Evolutionary conservation across 2,329 filamentous ascomycete genomes (phyloP).

Genomic region (Microcera coccophila): DNA sequence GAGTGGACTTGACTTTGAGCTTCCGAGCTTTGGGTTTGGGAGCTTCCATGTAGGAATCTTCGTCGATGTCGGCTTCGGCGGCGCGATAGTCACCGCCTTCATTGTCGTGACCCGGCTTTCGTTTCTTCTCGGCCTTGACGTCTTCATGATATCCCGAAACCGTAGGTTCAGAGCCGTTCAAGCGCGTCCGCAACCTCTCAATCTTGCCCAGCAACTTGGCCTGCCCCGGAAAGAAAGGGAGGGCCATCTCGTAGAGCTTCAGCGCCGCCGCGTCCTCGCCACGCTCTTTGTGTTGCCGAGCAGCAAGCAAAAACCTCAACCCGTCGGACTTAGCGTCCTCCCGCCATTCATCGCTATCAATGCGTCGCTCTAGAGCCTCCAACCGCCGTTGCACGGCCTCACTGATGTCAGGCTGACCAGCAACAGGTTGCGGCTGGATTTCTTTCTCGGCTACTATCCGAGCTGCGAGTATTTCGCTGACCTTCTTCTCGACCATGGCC

Average conservation of each 20-base stretch:
- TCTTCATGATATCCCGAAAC: conserved; percentile 18
- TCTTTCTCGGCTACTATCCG: conserved; percentile 49
- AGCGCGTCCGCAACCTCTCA: conserved; percentile 53
- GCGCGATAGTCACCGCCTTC: conserved; percentile 40
- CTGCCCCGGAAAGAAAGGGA: conserved; percentile 83
- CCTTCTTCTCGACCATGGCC: conserved; percentile 86
- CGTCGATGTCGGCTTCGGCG: conserved; percentile 41
- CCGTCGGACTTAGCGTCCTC: conserved; percentile 79
- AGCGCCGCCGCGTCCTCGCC: conserved; percentile 76
- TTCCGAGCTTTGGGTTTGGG: conserved; percentile 30
- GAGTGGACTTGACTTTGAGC: conserved; percentile 29
- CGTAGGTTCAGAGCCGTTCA: conserved; percentile 33
- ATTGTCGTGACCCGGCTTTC: conserved; percentile 26
- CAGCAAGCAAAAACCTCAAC: conserved; percentile 81
- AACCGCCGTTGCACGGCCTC: conserved; percentile 77
- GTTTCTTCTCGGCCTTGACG: conserved; percentile 25
- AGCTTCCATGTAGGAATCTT: conserved; percentile 29
- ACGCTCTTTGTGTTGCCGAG: conserved; percentile 80
- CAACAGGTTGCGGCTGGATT: conserved; percentile 29
- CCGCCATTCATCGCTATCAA: conserved; percentile 58
- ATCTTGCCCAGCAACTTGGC: conserved; percentile 72
- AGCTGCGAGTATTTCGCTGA: conserved; percentile 83
- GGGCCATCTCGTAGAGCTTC: conserved; percentile 79
- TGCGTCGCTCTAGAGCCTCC: conserved; percentile 80
- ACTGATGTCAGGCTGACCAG: conserved; percentile 53